A percentile compares a stretch with the other conserved stretches of the same genome.
Conservation (phyloP, 306 rosid genomes). For the Fragaria ananassa region DNA sequence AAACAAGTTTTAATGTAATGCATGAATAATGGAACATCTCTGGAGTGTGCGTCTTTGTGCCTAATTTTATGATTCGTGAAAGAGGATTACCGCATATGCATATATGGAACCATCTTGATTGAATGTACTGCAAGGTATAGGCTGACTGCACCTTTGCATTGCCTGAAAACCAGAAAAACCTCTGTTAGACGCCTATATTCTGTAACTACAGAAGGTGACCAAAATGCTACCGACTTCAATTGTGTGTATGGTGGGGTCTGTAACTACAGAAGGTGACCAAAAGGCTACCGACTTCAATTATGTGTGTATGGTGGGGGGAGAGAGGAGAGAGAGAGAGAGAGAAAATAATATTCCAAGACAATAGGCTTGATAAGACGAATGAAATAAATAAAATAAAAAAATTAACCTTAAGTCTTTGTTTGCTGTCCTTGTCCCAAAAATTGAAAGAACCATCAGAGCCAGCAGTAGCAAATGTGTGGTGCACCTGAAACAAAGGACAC, state of each 20-base stretch:
- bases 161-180: conserved; percentile 50
- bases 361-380: too few species aligned
- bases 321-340: too few species aligned
- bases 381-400: too few species aligned
- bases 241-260: too few species aligned
- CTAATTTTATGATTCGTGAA: neutral
- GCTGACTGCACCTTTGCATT: conserved; percentile 78
- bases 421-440: conserved; percentile 98
- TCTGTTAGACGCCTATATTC: neutral
- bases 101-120: conserved; percentile 81
- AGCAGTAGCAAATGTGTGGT: conserved; percentile 96
- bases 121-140: conserved; percentile 85
- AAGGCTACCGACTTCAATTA: too few species aligned
- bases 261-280: neutral
- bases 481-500: conserved; percentile 45
- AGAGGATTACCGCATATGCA: conserved; percentile 60
- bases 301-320: too few species aligned
- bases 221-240: too few species aligned
- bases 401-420: conserved; percentile 87
- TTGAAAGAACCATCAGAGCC: conserved; percentile 97
- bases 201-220: neutral
- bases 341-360: too few species aligned
- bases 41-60: neutral
- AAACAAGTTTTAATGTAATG: neutral
- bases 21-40: neutral